Evolutionary conservation across 345 rosid species (phyloP), one percentile per base, ranked within the genome.

Genomic region (Syzygium aqueum): DNA sequence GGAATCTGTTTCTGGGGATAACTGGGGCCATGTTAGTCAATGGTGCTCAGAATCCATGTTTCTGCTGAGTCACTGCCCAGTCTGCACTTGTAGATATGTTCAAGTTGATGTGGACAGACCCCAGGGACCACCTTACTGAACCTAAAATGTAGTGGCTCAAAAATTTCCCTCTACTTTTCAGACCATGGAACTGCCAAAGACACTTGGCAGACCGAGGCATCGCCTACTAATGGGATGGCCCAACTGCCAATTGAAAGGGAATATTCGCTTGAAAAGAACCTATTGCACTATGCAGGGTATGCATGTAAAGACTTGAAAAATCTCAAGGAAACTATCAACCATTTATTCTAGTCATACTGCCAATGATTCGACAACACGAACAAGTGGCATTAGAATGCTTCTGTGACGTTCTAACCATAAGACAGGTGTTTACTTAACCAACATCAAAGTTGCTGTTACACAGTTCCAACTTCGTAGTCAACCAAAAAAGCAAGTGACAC

Each of bases 151-250:
- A 84, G 61, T 27, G 88, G 86, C 56, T 87, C 27, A 51, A 65
- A 87, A 53, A 63, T 51, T 83, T 50, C 49, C 40, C 52, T 87
- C 84, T 84, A 16, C 59, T 59, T 87, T 84, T 87, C 73, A 51
- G 77, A 59, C 82, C 88, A 87, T 84, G 80, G 65, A 83, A 30
- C 84, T 63, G 89, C 84, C 80, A 63, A 53, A 63, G 52, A 8
- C 50, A 84, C 16, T 59, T 83, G 59, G 25, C 61, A 73, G 78
- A 67, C 33, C 46, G 33, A 73, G 11, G 80, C 25, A 19, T 73
- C 12, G 53, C 46, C 28, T 49, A 84, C 49, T n/a, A 51, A 84
- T 52, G 63, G 8, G 33, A 63, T n/a, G 46, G 83, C 50, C 85
- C 46, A 21, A 82, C 51, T 50, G 78, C 49, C 80, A 73, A 37